Percentiles rank a stretch among this genome's conserved stretches.
Conservation (phyloP, 768 basidiomycete genomes). For the Leccinum longicurvipes region DNA sequence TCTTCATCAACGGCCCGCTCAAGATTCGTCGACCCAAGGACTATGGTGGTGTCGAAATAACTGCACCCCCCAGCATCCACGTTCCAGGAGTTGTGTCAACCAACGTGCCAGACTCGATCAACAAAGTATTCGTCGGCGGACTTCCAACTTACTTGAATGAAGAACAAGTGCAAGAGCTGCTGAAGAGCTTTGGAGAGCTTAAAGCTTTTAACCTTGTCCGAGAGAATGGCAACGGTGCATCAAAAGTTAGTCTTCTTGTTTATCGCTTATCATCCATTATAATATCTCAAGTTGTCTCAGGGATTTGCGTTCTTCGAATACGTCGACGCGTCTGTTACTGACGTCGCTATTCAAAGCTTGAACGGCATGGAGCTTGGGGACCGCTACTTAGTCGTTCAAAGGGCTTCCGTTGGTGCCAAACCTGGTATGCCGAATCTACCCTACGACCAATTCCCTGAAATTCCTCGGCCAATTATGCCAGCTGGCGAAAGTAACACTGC, state of each 20-base stretch:
- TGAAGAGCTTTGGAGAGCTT: constrained; percentile 96
- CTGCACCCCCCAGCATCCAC: constrained; percentile 62
- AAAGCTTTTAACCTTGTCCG: constrained; percentile 98
- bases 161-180: constrained; percentile 96
- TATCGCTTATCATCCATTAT: neutral
- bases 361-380: constrained; percentile 99
- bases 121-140: constrained; percentile 97
- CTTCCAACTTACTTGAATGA: constrained; percentile 94
- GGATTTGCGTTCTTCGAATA: constrained; percentile 99
- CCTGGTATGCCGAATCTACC: constrained; percentile 64
- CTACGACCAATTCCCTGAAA: constrained; percentile 77
- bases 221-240: constrained; percentile 83
- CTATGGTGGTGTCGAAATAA: constrained; percentile 76
- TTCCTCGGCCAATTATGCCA: constrained; percentile 86
- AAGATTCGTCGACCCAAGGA: constrained; percentile 98
- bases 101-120: constrained; percentile 94
- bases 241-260: constrained; percentile 57
- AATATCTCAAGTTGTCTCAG: constrained; percentile 38
- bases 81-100: constrained; percentile 96
- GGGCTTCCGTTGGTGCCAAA: constrained; percentile 92
- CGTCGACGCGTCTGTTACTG: constrained; percentile 82
- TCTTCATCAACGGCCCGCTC: constrained; percentile 92
- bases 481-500: constrained; percentile 61
- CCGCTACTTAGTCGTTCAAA: constrained; percentile 91
- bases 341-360: constrained; percentile 92